phyloP scores from a whole-genome alignment of 768 basidiomycete species.

The Amanita muscaria region DNA sequence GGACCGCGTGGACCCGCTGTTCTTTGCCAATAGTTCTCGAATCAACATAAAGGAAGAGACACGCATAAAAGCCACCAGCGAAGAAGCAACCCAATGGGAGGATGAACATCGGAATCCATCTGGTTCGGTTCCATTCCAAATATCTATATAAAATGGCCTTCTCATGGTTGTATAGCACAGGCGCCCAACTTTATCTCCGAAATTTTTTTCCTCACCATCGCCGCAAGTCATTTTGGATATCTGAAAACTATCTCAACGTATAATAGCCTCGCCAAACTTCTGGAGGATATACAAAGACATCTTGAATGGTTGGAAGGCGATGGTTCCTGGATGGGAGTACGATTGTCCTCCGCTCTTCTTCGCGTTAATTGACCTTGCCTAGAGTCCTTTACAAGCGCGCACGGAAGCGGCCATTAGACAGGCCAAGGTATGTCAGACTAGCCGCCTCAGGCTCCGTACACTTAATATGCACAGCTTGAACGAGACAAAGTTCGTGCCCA shows the following conservation, averaged over 20 bases:
- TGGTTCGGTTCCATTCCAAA: conserved; percentile 24
- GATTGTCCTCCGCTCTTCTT: conserved; percentile 16
- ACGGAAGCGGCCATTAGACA: conserved; percentile 70
- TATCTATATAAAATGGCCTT: not conserved
- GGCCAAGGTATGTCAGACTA: conserved; percentile 47
- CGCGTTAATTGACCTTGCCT: conserved; percentile 5
- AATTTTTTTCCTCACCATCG: conserved; percentile 82
- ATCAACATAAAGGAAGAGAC: conserved; percentile 85
- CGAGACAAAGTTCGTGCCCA: conserved; percentile 61
- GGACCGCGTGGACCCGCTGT: conserved; percentile 82
- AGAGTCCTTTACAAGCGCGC: conserved; percentile 70
- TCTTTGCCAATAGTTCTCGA: conserved; percentile 62
- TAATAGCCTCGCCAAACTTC: conserved; percentile 63
- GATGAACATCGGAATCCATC: conserved; percentile 35
- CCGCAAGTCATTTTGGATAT: conserved; percentile 85
- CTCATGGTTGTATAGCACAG: conserved; percentile 29
- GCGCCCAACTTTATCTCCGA: conserved; percentile 91
- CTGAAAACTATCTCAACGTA: conserved; percentile 72
- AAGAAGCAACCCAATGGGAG: conserved; percentile 74
- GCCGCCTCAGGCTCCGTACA: not conserved
- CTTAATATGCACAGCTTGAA: conserved; percentile 38
- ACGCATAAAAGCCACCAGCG: conserved; percentile 84
- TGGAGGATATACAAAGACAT: conserved; percentile 70
- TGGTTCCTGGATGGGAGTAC: conserved; percentile 75
- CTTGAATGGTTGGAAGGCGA: conserved; percentile 69